A percentile compares a stretch with the other conserved stretches of the same genome.
Conservation (phyloP, 164 flowering plant species). For the Tetrastigma voinierianum region DNA sequence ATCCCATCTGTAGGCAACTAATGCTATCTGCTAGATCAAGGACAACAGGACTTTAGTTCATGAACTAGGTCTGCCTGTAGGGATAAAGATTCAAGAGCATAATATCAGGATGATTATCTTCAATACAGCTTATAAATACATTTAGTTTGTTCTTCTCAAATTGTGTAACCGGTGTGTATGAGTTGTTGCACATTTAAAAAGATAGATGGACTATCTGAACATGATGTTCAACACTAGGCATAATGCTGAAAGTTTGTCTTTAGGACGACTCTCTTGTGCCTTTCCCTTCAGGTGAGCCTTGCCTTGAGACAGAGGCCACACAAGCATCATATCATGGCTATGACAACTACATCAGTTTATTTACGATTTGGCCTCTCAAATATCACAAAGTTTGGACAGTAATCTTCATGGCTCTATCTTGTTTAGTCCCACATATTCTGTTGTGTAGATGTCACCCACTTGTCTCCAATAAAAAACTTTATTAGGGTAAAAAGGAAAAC, state of each 20-base stretch:
- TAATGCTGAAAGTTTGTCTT: background rate
- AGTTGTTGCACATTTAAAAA: background rate
- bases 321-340: background rate
- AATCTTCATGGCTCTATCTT: background rate
- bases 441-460: background rate
- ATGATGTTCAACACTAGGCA: background rate
- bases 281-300: background rate
- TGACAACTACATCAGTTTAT: background rate
- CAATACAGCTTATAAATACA: background rate
- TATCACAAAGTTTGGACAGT: background rate
- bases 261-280: background rate
- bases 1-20: background rate
- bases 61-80: background rate
- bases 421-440: background rate
- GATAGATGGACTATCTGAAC: background rate
- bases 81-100: background rate
- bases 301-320: background rate
- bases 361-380: background rate
- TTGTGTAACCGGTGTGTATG: background rate
- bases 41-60: background rate
- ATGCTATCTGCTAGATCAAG: background rate
- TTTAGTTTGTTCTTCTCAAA: background rate
- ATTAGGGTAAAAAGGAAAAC: background rate
- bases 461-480: too few species aligned
- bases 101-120: background rate